These are phyloP conservation scores for Aspergillus sp. DNA, from an alignment of 2,329 filamentous ascomycete genomes.

Conservation along the genomic window DNA sequence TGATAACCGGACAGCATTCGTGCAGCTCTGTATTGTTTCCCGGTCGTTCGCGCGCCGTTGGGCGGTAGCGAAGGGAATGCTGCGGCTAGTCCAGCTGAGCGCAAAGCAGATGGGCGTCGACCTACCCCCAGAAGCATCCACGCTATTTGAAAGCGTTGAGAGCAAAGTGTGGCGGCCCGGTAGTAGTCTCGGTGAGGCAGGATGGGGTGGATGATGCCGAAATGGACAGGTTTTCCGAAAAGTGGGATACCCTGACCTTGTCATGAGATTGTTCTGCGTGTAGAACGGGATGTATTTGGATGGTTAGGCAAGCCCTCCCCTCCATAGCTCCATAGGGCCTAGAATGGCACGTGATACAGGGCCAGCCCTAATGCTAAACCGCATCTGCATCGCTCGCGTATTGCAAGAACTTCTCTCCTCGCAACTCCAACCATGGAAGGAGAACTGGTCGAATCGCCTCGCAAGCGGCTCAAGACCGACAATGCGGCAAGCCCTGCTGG, in stretches of 20 bases:
- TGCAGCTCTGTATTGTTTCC: slow-evolving; percentile 17
- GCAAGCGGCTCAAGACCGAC: slow-evolving; percentile 27
- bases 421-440: slow-evolving; percentile 18
- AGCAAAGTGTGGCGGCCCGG: too few species aligned
- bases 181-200: too few species aligned
- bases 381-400: neutral
- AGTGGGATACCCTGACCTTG: too few species aligned
- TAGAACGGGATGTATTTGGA: too few species aligned
- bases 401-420: slow-evolving; percentile 5
- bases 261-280: too few species aligned
- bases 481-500: slow-evolving; percentile 11
- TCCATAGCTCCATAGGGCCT: neutral
- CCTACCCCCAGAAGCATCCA: slow-evolving; percentile 15
- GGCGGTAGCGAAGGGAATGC: slow-evolving; percentile 16
- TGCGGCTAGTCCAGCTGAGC: slow-evolving; percentile 20
- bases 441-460: slow-evolving; percentile 25
- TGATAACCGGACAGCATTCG: slow-evolving; percentile 16
- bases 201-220: too few species aligned
- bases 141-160: too few species aligned
- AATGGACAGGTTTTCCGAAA: too few species aligned
- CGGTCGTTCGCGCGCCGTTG: slow-evolving; percentile 17
- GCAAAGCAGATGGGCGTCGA: slow-evolving; percentile 12
- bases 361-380: neutral
- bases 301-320: neutral
- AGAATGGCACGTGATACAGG: too few species aligned